Conservation (phyloP, 331 rosid species). For the Spiraea crenata region DNA sequence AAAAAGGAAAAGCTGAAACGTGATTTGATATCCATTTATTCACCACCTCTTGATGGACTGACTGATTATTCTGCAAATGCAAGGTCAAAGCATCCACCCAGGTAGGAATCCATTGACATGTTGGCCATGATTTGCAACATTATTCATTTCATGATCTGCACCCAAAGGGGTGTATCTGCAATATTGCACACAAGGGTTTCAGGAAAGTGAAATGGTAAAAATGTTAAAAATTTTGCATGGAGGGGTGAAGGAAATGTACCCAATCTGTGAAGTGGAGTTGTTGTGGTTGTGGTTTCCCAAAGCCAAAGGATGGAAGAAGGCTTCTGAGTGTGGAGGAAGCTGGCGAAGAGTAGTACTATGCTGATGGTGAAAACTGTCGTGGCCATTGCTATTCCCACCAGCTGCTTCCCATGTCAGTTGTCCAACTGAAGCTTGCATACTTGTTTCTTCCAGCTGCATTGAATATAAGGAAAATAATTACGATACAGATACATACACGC, state of each 20-base stretch:
- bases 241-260: constrained; percentile 28
- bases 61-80: background rate
- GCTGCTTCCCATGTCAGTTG: constrained; percentile 48
- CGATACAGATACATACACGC: too few relatives aligned
- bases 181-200: too few relatives aligned
- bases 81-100: constrained; percentile 57
- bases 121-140: constrained; percentile 44
- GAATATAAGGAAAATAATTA: too few relatives aligned
- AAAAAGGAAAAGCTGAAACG: background rate
- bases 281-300: background rate
- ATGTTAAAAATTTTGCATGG: too few relatives aligned
- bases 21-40: background rate
- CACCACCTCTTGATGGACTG: background rate
- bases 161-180: constrained; percentile 44
- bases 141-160: constrained; percentile 30
- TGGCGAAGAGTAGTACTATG: background rate
- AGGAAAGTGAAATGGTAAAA: too few relatives aligned
- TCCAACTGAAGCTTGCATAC: constrained; percentile 22
- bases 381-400: constrained; percentile 10
- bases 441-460: constrained; percentile 56
- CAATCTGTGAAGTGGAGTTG: constrained; percentile 50
- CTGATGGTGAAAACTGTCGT: constrained; percentile 16
- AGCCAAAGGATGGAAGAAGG: constrained; percentile 41
- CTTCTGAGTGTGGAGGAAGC: constrained; percentile 42
- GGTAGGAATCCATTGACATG: constrained; percentile 44